phyloP scores from a whole-genome alignment of 257 asterid genomes.

The Gentiana dahurica region DNA sequence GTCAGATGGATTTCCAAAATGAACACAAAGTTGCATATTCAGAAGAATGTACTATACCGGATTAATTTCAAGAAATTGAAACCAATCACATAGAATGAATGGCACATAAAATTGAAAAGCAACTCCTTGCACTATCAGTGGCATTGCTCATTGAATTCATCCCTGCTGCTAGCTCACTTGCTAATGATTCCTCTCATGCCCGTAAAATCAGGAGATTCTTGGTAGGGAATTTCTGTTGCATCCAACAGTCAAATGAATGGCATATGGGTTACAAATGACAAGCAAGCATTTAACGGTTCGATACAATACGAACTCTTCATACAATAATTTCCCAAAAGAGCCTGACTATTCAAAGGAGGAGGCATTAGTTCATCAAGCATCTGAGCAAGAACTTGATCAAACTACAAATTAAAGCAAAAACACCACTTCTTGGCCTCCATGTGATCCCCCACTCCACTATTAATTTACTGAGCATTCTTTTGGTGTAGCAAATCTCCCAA shows the following conservation, averaged over 20 bases:
- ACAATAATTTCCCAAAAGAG: too few species aligned
- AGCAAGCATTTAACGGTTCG: too few species aligned
- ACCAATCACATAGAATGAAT: too few species aligned
- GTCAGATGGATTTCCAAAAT: too few species aligned
- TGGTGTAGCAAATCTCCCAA: slow-evolving; percentile 44
- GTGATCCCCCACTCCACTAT: slow-evolving; percentile 45
- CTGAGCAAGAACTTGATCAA: slow-evolving; percentile 82
- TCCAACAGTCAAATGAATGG: too few species aligned
- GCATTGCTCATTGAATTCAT: slow-evolving; percentile 73
- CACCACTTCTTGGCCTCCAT: slow-evolving; percentile 8
- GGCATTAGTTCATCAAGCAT: slow-evolving; percentile 84
- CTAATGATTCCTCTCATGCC: slow-evolving; percentile 77
- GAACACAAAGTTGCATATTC: too few species aligned
- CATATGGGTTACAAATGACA: too few species aligned
- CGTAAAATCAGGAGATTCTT: slow-evolving; percentile 23
- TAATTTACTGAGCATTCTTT: slow-evolving; percentile 61
- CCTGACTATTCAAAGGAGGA: slow-evolving; percentile 64
- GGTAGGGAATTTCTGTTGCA: too few species aligned
- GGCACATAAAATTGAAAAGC: not conserved
- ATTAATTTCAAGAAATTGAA: too few species aligned
- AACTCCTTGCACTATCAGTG: slow-evolving; percentile 58
- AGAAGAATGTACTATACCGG: too few species aligned
- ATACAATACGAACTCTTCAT: too few species aligned
- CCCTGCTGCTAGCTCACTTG: slow-evolving; percentile 63
- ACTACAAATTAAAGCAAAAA: slow-evolving; percentile 30